These are phyloP conservation scores for Cutaneotrichosporon dermatis DNA, from an alignment of 1,284 basidiomycete genomes.

Conservation along the genomic window DNA sequence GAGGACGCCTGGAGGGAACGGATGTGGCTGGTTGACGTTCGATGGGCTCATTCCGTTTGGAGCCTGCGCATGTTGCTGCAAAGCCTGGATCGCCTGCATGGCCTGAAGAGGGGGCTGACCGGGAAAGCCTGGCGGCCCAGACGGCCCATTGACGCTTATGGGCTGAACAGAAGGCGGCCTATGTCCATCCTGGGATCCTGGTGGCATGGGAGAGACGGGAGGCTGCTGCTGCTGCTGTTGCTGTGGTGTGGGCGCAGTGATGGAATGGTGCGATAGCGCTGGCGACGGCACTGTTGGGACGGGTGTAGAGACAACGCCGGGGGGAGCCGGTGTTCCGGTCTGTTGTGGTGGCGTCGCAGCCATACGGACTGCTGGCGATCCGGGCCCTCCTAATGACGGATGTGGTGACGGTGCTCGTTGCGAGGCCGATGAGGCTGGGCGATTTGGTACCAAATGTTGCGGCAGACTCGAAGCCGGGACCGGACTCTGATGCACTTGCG, in stretches of 20 bases:
- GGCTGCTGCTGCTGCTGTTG: conserved; percentile 18
- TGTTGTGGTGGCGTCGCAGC: conserved; percentile 11
- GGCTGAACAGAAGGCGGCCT: background rate
- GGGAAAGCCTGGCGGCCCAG: conserved; percentile 2
- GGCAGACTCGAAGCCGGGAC: conserved; percentile 33
- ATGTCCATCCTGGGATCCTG: background rate
- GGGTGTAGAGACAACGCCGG: conserved; percentile 12
- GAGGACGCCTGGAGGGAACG: conserved; percentile 15
- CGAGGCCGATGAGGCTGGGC: conserved; percentile 39
- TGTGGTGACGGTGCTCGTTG: conserved; percentile 36
- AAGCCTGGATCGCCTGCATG: conserved; percentile 19
- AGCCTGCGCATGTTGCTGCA: conserved; percentile 21
- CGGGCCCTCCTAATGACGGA: conserved; percentile 11
- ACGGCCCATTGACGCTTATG: conserved; percentile 14
- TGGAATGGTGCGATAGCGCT: conserved; percentile 29
- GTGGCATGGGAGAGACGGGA: conserved; percentile 1
- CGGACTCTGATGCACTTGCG: conserved; percentile 26
- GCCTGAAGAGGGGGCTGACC: conserved; percentile 15
- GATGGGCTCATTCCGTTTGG: conserved; percentile 14
- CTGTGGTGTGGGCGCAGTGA: background rate
- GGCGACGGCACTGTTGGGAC: conserved; percentile 28
- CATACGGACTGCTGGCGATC: conserved; percentile 13
- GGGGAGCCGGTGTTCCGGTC: conserved; percentile 1
- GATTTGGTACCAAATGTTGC: conserved; percentile 40
- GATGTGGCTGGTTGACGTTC: background rate